These are phyloP conservation scores for Pseudogymnoascus sp. DNA, from an alignment of 2,329 filamentous ascomycete species.

Conservation along the genomic window DNA sequence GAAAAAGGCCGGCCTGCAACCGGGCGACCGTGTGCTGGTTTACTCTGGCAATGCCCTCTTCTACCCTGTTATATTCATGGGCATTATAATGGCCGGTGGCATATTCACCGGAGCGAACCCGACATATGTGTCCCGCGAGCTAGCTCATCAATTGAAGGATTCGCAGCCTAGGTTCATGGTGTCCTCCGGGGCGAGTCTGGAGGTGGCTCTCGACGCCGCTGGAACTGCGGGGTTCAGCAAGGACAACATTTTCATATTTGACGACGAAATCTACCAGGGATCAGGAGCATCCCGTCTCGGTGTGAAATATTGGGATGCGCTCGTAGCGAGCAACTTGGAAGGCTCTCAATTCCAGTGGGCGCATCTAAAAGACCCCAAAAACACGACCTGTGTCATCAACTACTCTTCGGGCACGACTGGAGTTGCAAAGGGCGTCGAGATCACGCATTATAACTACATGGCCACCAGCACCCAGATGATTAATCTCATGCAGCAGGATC, in stretches of 20 bases:
- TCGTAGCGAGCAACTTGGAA: slow-evolving; percentile 45
- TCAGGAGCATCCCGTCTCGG: slow-evolving; percentile 30
- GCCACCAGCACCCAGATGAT: slow-evolving; percentile 58
- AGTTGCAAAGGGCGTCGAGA: slow-evolving; percentile 74
- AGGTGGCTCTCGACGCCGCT: slow-evolving; percentile 61
- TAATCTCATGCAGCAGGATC: slow-evolving; percentile 12
- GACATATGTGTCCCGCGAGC: slow-evolving; percentile 59
- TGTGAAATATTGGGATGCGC: slow-evolving; percentile 56
- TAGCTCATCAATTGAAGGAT: slow-evolving; percentile 69
- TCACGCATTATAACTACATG: slow-evolving; percentile 71
- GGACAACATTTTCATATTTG: slow-evolving; percentile 58
- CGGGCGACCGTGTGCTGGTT: slow-evolving; percentile 64
- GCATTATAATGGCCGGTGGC: slow-evolving; percentile 69
- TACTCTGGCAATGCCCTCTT: slow-evolving; percentile 69
- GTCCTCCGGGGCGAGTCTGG: slow-evolving; percentile 51
- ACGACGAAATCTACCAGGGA: slow-evolving; percentile 45
- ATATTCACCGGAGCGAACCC: slow-evolving; percentile 74
- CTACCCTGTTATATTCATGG: slow-evolving; percentile 64
- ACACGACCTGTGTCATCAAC: slow-evolving; percentile 61
- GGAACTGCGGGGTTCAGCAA: slow-evolving; percentile 46
- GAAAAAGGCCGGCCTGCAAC: slow-evolving; percentile 53
- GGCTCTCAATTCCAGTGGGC: slow-evolving; percentile 58
- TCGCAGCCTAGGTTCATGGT: slow-evolving; percentile 62
- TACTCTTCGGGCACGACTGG: slow-evolving; percentile 77
- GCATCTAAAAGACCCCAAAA: slow-evolving; percentile 42